Evolutionary conservation across 2,329 filamentous ascomycete species (phyloP).

Genomic region (Penicillium sp.): DNA sequence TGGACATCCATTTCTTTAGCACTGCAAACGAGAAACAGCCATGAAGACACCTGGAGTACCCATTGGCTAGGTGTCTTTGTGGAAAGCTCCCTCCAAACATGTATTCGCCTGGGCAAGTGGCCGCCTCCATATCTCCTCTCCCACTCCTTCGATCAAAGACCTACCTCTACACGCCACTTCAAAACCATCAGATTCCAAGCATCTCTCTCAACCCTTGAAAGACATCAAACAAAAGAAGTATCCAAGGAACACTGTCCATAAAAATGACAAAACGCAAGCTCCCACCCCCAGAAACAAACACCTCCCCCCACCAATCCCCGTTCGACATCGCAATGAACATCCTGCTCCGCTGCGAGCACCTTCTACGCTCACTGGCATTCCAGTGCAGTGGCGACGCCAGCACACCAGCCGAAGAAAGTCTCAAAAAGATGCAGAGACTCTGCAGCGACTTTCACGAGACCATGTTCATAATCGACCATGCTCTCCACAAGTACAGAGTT

Average conservation of each 20-base stretch:
- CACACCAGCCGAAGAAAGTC: background rate
- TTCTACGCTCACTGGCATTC: constrained; percentile 3
- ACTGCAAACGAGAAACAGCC: no score
- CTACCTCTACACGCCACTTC: no score
- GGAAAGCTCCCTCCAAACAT: no score
- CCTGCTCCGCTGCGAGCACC: constrained; percentile 5
- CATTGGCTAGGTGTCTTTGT: no score
- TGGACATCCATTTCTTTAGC: no score
- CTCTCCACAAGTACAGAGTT: background rate
- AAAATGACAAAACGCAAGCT: background rate
- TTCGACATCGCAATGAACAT: constrained; percentile 4
- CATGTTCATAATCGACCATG: constrained; percentile 4
- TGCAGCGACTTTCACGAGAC: constrained; percentile 5
- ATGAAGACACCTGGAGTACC: no score
- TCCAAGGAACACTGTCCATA: background rate
- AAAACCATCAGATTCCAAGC: no score
- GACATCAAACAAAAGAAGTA: no score
- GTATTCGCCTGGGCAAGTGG: no score
- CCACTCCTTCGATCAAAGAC: no score
- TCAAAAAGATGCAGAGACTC: background rate
- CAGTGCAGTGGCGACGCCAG: background rate
- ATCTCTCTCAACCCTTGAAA: no score
- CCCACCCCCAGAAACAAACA: background rate
- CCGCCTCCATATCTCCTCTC: no score
- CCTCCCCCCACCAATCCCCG: background rate